Conservation (phyloP, 2,329 filamentous ascomycete genomes). For the Paecilomyces formosus region DNA sequence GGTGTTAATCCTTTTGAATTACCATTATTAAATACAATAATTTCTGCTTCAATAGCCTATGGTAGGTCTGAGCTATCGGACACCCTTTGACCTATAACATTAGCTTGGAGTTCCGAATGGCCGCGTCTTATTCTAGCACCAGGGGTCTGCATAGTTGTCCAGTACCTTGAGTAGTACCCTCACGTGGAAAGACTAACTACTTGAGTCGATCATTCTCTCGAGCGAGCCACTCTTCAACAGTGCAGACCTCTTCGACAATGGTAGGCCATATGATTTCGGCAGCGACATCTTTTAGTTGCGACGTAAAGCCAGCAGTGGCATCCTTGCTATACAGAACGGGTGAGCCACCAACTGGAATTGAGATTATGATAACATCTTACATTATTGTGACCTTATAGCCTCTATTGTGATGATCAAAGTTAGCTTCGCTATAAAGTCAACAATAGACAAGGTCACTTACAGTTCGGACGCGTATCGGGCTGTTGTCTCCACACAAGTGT, state of each 20-base stretch:
- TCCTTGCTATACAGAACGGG: not conserved
- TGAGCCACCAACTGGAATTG: too few species aligned
- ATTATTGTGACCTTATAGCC: not conserved
- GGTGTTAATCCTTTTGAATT: too few species aligned
- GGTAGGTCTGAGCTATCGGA: too few species aligned
- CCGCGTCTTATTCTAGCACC: too few species aligned
- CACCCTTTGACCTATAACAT: too few species aligned
- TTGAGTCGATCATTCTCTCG: too few species aligned
- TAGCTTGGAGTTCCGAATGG: too few species aligned
- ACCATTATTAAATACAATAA: too few species aligned
- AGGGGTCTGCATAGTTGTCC: too few species aligned
- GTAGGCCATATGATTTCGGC: not conserved
- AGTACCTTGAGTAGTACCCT: too few species aligned
- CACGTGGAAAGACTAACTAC: too few species aligned
- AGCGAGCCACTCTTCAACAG: conserved; percentile 14
- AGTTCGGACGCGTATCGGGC: not conserved
- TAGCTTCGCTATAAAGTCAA: not conserved
- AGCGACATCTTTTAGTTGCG: not conserved
- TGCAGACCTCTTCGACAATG: not conserved
- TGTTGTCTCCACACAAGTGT: not conserved
- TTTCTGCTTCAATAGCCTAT: too few species aligned
- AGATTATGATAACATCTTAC: not conserved
- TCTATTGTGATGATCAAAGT: not conserved
- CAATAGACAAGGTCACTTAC: not conserved
- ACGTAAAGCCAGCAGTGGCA: not conserved